Evolutionary conservation across 1,139 yeast species (phyloP).

Genomic region (Taphrina communis): DNA sequence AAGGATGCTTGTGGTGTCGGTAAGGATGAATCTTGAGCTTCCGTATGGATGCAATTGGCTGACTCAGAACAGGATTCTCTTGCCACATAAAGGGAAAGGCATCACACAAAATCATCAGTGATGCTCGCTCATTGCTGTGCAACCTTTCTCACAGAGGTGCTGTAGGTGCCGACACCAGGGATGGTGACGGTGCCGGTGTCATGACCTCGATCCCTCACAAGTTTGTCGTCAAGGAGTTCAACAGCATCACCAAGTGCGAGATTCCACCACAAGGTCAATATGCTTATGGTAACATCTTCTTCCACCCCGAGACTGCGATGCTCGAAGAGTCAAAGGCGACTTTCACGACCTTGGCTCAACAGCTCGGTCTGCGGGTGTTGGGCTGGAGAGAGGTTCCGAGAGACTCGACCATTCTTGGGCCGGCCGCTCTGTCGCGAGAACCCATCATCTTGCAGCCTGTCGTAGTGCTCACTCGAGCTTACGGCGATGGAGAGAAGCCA

Average conservation of each 20-base stretch:
- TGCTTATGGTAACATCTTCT: conserved; percentile 92
- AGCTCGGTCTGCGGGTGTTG: conserved; percentile 78
- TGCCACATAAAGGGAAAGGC: conserved; percentile 88
- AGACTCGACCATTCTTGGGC: conserved; percentile 89
- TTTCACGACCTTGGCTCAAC: conserved; percentile 78
- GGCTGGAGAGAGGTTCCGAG: conserved; percentile 98
- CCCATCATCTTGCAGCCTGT: conserved; percentile 90
- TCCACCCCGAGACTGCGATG: conserved; percentile 74
- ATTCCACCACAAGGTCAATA: conserved; percentile 69
- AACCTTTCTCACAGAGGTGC: conserved; percentile 99
- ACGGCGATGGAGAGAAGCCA: conserved; percentile 49
- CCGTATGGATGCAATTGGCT: neutral
- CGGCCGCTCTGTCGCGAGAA: conserved; percentile 92
- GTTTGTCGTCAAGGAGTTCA: conserved; percentile 82
- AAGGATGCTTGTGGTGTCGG: conserved; percentile 98
- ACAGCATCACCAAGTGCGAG: conserved; percentile 46
- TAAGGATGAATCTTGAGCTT: conserved; percentile 1
- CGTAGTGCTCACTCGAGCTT: conserved; percentile 69
- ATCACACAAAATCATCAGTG: conserved; percentile 91
- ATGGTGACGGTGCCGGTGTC: conserved; percentile 99
- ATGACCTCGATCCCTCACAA: conserved; percentile 90
- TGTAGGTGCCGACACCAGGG: conserved; percentile 90
- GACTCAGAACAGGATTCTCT: conserved; percentile 59
- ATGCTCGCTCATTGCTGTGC: conserved; percentile 79
- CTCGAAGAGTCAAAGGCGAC: conserved; percentile 72